Evolutionary conservation across 2,329 filamentous ascomycete genomes (phyloP), one percentile per base, ranked within the genome.

Genomic region (Trichoderma afroharzianum): DNA sequence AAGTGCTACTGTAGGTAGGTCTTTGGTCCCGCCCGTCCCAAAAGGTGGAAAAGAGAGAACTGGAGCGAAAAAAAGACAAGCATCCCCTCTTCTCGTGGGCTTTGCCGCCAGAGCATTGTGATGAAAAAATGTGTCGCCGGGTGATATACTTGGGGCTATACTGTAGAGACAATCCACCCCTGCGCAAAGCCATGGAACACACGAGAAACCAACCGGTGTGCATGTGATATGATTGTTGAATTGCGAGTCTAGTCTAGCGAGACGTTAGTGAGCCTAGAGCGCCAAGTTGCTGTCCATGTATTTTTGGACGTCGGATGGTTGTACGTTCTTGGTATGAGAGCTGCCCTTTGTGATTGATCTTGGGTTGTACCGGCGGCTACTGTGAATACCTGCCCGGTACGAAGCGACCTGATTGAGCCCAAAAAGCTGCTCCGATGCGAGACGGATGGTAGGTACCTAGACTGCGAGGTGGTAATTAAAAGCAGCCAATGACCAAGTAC

Each of bases 31-130:
- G 30, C 62, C 26, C 64, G 21, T 55, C 33, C 33, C 24, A 39
- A 30, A 33, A 59, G 18, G 28, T 53, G 6, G 12, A 28, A 18
- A 14, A 30, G 9, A n/a, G 12, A 26, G 7, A 61, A 28, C 12
- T 33, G 30, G 24, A 15, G 24, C 12, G 24, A 43, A 68, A 33
- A 58, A 53, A 53, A 53, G 11, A 24, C 47, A 53, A 53, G 47
- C 47, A 53, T 53, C 47, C n/a, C 47, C 47, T 21, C 53, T 26
- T 59, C 33, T 68, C 11, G 6, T 43, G 64, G 50, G 32, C n/a
- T 68, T 68, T 68, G 53, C 53, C 64, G 64, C 64, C 53, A 39
- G 15, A 47, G 33, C 24, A 28, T 64, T 47, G 64, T 68, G 64
- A 58, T 43, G 26, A 30, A 28, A 28, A 59, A 53, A 53, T 32